Conservation (phyloP, 176 grass and related monocot genomes). For the Aegilops sharonensis region DNA sequence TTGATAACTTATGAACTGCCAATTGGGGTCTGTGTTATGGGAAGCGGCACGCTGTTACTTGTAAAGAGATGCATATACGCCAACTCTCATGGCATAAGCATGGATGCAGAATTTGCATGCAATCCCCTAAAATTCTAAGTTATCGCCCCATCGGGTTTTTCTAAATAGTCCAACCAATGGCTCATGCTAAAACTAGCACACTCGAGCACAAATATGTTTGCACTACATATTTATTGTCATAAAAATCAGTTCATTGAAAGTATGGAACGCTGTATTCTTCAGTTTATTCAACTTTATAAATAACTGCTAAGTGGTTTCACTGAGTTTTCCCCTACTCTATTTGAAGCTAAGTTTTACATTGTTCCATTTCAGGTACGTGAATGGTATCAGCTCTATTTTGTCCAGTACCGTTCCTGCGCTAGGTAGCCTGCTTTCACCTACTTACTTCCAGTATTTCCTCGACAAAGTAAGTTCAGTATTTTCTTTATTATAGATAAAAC, state of each 20-base stretch:
- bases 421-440: slow-evolving; percentile 78
- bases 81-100: not conserved
- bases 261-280: not conserved
- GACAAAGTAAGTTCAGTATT: slow-evolving; percentile 69
- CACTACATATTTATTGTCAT: not conserved
- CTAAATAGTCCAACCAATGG: not conserved
- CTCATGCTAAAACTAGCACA: not conserved
- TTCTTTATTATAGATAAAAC: slow-evolving; percentile 22
- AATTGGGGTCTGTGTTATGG: not conserved
- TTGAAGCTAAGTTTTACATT: slow-evolving; percentile 7
- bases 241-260: not conserved
- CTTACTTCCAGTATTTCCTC: slow-evolving; percentile 99
- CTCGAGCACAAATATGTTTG: not conserved
- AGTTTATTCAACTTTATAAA: slow-evolving; percentile 14
- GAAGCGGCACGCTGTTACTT: not conserved
- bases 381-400: slow-evolving; percentile 93
- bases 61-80: not conserved
- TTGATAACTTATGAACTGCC: not conserved
- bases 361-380: slow-evolving; percentile 79
- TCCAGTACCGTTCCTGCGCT: slow-evolving; percentile 88
- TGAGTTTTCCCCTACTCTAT: not conserved
- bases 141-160: not conserved
- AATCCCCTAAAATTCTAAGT: not conserved
- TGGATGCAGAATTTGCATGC: slow-evolving; percentile 4
- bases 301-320: slow-evolving; percentile 10